Evolutionary conservation across 106 monocot genomes (phyloP).

Genomic region (Alisma plantagoaquatica): DNA sequence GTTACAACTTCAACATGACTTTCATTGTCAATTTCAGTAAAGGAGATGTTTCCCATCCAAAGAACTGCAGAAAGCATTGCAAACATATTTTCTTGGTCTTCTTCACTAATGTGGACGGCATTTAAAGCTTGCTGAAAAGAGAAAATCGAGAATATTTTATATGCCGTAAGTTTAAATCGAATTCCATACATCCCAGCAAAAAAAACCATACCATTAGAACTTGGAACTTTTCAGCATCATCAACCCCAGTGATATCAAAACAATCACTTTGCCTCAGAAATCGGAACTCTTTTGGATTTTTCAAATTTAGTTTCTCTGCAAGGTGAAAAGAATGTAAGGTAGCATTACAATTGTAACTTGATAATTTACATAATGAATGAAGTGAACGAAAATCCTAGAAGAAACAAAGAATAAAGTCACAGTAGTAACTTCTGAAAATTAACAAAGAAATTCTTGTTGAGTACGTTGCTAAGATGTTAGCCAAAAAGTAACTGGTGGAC

Average conservation of each 20-base stretch:
- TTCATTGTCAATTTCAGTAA: constrained; percentile 83
- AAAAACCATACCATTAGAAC: constrained; percentile 40
- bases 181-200: no score
- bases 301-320: constrained; percentile 82
- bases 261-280: constrained; percentile 86
- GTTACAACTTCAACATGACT: constrained; percentile 79
- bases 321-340: background rate
- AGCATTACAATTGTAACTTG: no score
- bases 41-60: constrained; percentile 90
- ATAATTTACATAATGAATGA: no score
- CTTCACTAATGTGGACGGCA: constrained; percentile 76
- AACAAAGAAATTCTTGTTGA: no score
- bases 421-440: no score
- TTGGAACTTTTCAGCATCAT: constrained; percentile 91
- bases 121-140: constrained; percentile 81
- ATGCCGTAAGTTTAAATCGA: no score
- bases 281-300: constrained; percentile 60
- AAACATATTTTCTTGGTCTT: constrained; percentile 79
- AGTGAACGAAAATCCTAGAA: no score
- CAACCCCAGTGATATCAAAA: constrained; percentile 66
- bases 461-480: no score
- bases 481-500: no score
- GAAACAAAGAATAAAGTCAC: no score
- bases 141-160: background rate
- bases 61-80: constrained; percentile 87